Evolutionary conservation across 129 eudicot species (phyloP), one percentile per base, ranked within the genome.

Genomic region (Centrapalus pauciflorus): DNA sequence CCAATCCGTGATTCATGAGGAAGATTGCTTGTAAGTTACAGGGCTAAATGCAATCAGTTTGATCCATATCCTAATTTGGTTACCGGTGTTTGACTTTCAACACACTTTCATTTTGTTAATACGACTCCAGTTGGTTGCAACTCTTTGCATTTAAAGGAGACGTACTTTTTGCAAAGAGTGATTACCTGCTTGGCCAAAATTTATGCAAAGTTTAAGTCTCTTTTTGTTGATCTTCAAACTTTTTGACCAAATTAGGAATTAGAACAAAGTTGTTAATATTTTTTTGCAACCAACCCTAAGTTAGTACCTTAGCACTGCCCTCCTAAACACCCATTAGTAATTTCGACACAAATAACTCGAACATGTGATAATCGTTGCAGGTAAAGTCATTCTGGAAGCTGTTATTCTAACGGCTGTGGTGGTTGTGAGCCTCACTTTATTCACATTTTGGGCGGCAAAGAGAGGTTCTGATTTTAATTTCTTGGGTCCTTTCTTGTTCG

Each of bases 371-470:
- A 24, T 25, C 20, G 0, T 61, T 69, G 55, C 83, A 90, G 95
- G 97, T 55, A 87, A 84, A 65, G 84, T 90, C 20, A 78, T 90
- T 34, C 56, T 90, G 75, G 95, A 90, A 73, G 69, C 95, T 13
- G 95, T 76, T 16, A 80, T 90, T 27, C 60, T 90, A 38, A 90
- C 97, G 0, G 77, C 87, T 6, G 87, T 72, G 13, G 89, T 90
- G 72, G 95, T 90, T 24, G 76, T 87, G 33, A 79, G 92, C 64
- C 92, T 90, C 46, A 87, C 97, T 35, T 34, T 84, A 28, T 87
- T 84, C 84, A 90, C 97, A 21, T 90, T 90, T 71, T 90, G 97
- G 97, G 97, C 95, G 12, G 95, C 97, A 60, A 87, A 41, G 71
- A 76, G 89, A 73, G 97, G 97, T 24, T 81, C 74, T 8, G 95